Evolutionary conservation across 495 filamentous ascomycete species (phyloP), one percentile per base, ranked within the genome.

Genomic region (Penicillium odoratum): DNA sequence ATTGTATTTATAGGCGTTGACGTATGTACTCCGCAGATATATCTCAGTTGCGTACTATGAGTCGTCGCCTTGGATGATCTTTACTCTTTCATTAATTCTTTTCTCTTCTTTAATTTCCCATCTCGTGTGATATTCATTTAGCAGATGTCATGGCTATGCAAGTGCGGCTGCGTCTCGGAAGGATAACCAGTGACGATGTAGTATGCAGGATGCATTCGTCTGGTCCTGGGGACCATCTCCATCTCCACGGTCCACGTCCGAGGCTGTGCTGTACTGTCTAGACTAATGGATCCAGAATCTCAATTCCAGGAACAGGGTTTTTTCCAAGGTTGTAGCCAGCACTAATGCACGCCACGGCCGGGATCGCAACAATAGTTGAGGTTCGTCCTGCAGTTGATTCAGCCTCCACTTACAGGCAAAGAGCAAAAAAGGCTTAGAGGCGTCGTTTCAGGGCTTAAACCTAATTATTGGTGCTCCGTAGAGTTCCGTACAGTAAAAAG

Each of bases 341-440:
- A 58, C 59, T 61, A 61, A 45, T 58, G 58, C 34, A 58, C 51
- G 62, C 62, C 62, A 65, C 62, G 29, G 58, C 28, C 31, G 21
- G 13, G 15, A 31, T 57, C 13, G 30, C 38, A 65, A 65, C 56
- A 42, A 64, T 61, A 59, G 52, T 56, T 7, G 2, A 52, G 9
- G 38, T n/a, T 25, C 48, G 21, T 43, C 42, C 34, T 49, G 58
- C 55, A 55, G 46, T 49, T 57, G 47, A 4, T 18, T 30, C 56
- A 48, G 42, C 30, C 48, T 25, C 58, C 58, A 57, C 55, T 44
- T 16, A 47, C 25, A 21, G 21, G 21, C 21, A 21, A 1, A 2
- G 21, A 21, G 21, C 21, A 21, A 21, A 21, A 21, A 1, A 2
- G 21, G 21, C 21, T 21, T 21, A 21, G 2, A 21, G 21, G 21